Percentiles rank a stretch among this genome's conserved stretches.
Conservation (phyloP, 2,329 filamentous ascomycete species). For the Fusarium hostae region DNA sequence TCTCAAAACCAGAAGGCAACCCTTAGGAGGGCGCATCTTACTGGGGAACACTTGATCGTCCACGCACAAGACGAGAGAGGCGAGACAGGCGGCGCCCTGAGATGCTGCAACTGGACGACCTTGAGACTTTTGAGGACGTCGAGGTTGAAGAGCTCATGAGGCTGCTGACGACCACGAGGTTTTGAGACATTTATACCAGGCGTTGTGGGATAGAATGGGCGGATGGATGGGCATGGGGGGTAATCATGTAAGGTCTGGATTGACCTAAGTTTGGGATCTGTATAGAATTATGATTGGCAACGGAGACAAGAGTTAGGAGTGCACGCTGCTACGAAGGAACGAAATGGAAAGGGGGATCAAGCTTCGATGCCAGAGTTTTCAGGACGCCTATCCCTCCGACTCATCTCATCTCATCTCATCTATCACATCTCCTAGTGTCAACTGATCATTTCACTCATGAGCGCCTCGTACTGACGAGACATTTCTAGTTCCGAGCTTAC, state of each 20-base stretch:
- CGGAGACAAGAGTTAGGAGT: conserved; percentile 40
- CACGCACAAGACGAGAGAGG: conserved; percentile 16
- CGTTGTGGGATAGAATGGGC: conserved; percentile 39
- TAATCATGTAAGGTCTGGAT: conserved; percentile 34
- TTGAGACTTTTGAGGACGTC: conserved; percentile 46
- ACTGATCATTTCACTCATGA: conserved; percentile 29
- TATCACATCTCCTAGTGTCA: conserved; percentile 41
- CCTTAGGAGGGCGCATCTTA: conserved; percentile 36
- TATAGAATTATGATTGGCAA: conserved; percentile 41
- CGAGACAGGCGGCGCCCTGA: conserved; percentile 11
- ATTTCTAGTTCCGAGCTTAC: conserved; percentile 66
- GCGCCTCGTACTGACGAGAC: conserved; percentile 37
- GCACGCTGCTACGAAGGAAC: conserved; percentile 37
- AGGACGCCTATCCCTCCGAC: conserved; percentile 38
- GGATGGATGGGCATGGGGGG: conserved; percentile 15
- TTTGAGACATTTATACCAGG: conserved; percentile 40
- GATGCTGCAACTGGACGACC: conserved; percentile 32
- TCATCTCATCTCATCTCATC: conserved; percentile 38
- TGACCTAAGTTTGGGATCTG: conserved; percentile 27
- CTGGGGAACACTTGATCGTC: conserved; percentile 27
- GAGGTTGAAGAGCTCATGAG: conserved; percentile 44
- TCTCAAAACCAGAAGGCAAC: conserved; percentile 28
- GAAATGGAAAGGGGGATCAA: conserved; percentile 46
- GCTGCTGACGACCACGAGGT: conserved; percentile 37
- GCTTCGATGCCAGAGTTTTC: conserved; percentile 44